Conservation (phyloP, 331 rosid genomes). For the Prunus yedoensis region DNA sequence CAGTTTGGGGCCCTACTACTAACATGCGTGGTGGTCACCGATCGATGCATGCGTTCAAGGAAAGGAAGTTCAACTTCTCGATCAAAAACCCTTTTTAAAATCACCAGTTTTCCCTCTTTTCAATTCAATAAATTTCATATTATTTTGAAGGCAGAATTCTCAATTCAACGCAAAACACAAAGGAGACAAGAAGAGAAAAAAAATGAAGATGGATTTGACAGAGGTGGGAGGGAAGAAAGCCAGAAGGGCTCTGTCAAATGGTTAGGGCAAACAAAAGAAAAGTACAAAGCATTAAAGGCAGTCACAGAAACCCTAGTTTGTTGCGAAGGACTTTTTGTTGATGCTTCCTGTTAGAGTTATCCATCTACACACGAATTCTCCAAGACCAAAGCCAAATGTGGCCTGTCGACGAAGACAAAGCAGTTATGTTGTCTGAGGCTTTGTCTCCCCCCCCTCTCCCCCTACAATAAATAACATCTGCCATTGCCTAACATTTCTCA, state of each 20-base stretch:
- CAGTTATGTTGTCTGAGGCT: neutral
- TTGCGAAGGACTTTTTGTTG: neutral
- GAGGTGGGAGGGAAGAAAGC: neutral
- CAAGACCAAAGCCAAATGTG: neutral
- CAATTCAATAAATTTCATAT: neutral
- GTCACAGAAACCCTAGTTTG: neutral
- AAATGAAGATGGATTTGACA: too few species aligned
- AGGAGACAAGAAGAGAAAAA: too few species aligned
- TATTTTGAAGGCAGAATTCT: neutral
- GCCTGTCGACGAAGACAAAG: neutral
- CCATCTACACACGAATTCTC: neutral
- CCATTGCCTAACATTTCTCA: neutral
- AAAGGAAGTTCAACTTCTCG: constrained; percentile 1
- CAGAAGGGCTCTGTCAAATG: neutral
- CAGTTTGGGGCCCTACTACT: constrained; percentile 23
- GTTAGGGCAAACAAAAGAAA: neutral
- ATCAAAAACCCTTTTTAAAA: neutral
- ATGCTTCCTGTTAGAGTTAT: neutral
- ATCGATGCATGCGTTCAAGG: constrained; percentile 23
- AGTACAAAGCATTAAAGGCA: neutral
- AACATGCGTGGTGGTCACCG: constrained; percentile 20
- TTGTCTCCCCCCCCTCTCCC: neutral
- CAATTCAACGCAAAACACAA: neutral
- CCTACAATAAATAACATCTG: neutral
- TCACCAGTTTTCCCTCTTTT: neutral